These are phyloP conservation scores for Pythium monospermum DNA, from an alignment of 352 stramenopile species.

Conservation along the genomic window DNA sequence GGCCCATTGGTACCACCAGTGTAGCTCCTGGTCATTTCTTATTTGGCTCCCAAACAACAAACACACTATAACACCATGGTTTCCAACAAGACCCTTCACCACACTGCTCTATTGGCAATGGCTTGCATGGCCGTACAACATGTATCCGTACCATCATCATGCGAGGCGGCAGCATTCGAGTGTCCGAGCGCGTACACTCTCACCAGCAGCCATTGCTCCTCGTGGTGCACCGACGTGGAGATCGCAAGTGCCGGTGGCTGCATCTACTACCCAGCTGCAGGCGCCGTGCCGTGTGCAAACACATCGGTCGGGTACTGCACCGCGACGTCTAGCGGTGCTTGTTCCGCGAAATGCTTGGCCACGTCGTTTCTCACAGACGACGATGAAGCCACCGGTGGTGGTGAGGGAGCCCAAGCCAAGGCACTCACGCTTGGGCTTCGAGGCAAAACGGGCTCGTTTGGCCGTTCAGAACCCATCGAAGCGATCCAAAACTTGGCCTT, in stretches of 20 bases:
- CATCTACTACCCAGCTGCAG: conserved; percentile 15
- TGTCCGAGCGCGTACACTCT: conserved; percentile 17
- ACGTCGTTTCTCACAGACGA: conserved; percentile 14
- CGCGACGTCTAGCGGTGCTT: conserved; percentile 3
- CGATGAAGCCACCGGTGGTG: neutral
- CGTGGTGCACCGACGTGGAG: conserved; percentile 7
- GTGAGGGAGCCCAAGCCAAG: conserved; percentile 6
- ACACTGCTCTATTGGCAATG: too few species aligned
- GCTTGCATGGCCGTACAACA: too few species aligned
- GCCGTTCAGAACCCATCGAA: conserved; percentile 13
- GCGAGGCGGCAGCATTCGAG: too few species aligned
- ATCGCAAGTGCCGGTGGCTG: conserved; percentile 15
- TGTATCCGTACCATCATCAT: too few species aligned
- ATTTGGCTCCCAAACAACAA: too few species aligned
- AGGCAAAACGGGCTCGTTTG: conserved; percentile 11
- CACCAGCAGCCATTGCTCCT: conserved; percentile 11
- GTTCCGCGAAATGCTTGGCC: conserved; percentile 14
- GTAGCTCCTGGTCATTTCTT: too few species aligned
- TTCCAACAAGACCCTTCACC: too few species aligned
- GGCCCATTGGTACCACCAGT: too few species aligned
- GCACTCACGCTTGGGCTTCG: conserved; percentile 14
- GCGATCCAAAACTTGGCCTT: conserved; percentile 14
- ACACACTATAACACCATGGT: too few species aligned
- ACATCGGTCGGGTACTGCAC: conserved; percentile 20
- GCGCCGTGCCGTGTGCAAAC: conserved; percentile 10